Conservation (phyloP, 2,329 filamentous ascomycete genomes). For the Diaporthe citriasiana region DNA sequence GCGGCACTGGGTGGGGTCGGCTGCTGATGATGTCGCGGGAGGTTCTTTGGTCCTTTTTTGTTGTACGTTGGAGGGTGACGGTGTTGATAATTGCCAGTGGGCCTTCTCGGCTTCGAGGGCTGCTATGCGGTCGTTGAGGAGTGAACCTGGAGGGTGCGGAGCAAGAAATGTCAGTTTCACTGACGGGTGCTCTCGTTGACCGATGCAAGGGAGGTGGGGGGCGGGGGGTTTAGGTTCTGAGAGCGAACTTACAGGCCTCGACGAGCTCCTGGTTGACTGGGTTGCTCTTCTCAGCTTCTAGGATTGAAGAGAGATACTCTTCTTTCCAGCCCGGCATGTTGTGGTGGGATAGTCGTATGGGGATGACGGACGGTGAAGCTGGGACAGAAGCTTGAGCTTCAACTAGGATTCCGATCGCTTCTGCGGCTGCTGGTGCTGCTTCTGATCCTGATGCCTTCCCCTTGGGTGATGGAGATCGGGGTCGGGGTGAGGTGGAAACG, state of each 20-base stretch:
- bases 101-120: slow-evolving; percentile 72
- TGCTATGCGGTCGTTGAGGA: slow-evolving; percentile 76
- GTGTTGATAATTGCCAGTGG: slow-evolving; percentile 33
- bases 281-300: slow-evolving; percentile 78
- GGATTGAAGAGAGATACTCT: slow-evolving; percentile 83
- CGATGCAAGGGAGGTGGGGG: slow-evolving; percentile 38
- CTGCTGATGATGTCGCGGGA: slow-evolving; percentile 12
- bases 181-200: not conserved
- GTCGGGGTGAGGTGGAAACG: slow-evolving; percentile 33
- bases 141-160: slow-evolving; percentile 64
- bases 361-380: not conserved
- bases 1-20: slow-evolving; percentile 58
- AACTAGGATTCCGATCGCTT: not conserved
- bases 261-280: slow-evolving; percentile 76
- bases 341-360: slow-evolving; percentile 9
- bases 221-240: slow-evolving; percentile 25
- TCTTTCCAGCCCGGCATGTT: slow-evolving; percentile 80
- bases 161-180: slow-evolving; percentile 26
- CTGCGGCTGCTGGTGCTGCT: not conserved
- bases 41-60: slow-evolving; percentile 38
- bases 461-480: slow-evolving; percentile 27
- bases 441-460: not conserved
- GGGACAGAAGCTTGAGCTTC: not conserved
- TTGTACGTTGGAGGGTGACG: not conserved
- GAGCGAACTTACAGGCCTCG: slow-evolving; percentile 76